A percentile compares a stretch with the other conserved stretches of the same genome.
Evolutionary conservation across 306 rosid species (phyloP).

Genomic region (Rosa rugosa): DNA sequence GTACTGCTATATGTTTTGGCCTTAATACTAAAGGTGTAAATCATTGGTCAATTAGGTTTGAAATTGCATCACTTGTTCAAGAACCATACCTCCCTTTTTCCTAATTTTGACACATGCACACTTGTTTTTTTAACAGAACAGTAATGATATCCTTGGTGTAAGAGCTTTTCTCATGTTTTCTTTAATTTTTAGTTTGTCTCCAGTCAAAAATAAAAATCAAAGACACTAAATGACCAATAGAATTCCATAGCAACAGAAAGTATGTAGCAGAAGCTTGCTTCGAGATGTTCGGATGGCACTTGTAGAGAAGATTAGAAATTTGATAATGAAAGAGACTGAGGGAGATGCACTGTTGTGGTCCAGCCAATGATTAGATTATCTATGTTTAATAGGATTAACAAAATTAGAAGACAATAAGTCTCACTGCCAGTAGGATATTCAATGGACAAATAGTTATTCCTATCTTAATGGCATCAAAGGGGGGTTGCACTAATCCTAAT

Average conservation of each 20-base stretch:
- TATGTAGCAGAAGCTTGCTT: neutral
- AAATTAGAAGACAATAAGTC: neutral
- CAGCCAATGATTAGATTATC: neutral
- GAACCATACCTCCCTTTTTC: neutral
- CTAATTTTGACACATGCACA: neutral
- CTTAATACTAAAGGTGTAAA: slow-evolving; percentile 10
- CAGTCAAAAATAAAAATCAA: neutral
- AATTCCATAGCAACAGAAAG: neutral
- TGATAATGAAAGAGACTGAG: neutral
- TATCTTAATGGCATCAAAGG: neutral
- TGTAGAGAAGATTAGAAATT: neutral
- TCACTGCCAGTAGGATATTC: neutral
- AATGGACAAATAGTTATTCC: neutral
- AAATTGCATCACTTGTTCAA: neutral
- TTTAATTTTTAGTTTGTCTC: neutral
- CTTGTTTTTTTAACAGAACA: neutral
- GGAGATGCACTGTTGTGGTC: neutral
- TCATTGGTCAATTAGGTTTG: neutral
- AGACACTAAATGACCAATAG: neutral
- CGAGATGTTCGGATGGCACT: neutral
- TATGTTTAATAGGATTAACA: neutral
- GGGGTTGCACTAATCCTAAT: neutral
- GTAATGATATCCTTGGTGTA: neutral
- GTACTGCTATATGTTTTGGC: neutral
- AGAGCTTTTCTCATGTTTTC: neutral